These are phyloP conservation scores for Rhizopogon rudus DNA, from an alignment of 768 basidiomycete genomes.

Conservation along the genomic window DNA sequence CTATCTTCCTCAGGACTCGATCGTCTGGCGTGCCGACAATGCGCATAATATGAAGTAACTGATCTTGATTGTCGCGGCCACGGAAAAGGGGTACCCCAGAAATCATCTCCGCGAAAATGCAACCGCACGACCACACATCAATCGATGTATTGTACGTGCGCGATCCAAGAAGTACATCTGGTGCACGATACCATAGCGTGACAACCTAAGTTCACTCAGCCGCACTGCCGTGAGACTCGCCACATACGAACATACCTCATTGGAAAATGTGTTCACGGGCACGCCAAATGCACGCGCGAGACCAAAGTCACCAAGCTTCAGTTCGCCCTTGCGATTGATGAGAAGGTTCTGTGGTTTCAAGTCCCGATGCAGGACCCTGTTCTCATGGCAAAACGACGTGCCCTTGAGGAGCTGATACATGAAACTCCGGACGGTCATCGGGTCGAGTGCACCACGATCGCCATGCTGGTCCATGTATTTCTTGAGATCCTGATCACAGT, in stretches of 20 bases:
- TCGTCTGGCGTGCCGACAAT: slow-evolving; percentile 95
- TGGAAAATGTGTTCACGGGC: slow-evolving; percentile 98
- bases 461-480: slow-evolving; percentile 99
- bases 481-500: slow-evolving; percentile 96
- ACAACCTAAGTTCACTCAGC: slow-evolving; percentile 63
- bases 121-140: slow-evolving; percentile 98
- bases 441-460: slow-evolving; percentile 90
- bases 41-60: slow-evolving; percentile 96
- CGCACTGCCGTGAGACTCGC: background rate
- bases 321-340: slow-evolving; percentile 94
- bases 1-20: slow-evolving; percentile 81
- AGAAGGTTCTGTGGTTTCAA: slow-evolving; percentile 98
- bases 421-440: slow-evolving; percentile 86
- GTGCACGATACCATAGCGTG: slow-evolving; percentile 97
- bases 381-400: slow-evolving; percentile 98
- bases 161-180: slow-evolving; percentile 94
- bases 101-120: slow-evolving; percentile 99
- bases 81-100: slow-evolving; percentile 95
- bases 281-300: slow-evolving; percentile 97
- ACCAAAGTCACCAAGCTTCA: slow-evolving; percentile 98
- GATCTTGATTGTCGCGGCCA: slow-evolving; percentile 95
- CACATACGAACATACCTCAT: slow-evolving; percentile 55
- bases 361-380: slow-evolving; percentile 95
- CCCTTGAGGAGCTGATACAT: slow-evolving; percentile 98
- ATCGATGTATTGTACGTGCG: slow-evolving; percentile 98